Conservation (phyloP, 2,329 filamentous ascomycete species). For the Sclerotinia subarctica region DNA sequence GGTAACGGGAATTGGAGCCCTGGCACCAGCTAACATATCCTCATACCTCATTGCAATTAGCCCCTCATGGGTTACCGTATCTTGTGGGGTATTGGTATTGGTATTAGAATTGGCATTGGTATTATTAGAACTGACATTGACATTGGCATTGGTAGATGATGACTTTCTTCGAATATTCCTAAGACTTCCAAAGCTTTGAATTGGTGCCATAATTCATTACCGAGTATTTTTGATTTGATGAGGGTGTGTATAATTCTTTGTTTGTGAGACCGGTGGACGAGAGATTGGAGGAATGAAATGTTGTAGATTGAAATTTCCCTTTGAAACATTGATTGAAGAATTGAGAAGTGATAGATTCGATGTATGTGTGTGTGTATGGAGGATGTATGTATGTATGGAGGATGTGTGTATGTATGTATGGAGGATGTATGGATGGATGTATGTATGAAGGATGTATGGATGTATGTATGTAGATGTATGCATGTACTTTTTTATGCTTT, state of each 20-base stretch:
- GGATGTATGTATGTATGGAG: too few species aligned
- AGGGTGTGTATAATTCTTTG: too few species aligned
- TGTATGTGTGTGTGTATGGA: background rate
- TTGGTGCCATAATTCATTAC: constrained; percentile 16
- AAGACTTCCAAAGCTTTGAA: constrained; percentile 17
- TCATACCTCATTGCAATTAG: constrained; percentile 59
- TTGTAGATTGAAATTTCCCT: background rate
- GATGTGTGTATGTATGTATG: too few species aligned
- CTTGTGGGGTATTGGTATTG: constrained; percentile 12
- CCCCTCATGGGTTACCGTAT: constrained; percentile 26
- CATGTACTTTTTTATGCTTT: background rate
- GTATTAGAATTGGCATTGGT: background rate
- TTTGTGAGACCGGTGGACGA: background rate
- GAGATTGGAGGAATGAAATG: background rate
- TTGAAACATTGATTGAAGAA: background rate
- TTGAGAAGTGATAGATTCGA: background rate
- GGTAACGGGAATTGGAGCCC: constrained; percentile 52
- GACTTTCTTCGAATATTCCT: background rate
- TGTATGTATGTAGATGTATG: too few species aligned
- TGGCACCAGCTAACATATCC: constrained; percentile 52
- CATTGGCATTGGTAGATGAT: background rate
- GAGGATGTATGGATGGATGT: too few species aligned
- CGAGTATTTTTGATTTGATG: too few species aligned
- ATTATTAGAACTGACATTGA: too few species aligned
- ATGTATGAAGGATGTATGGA: too few species aligned